Evolutionary conservation across 1,284 basidiomycete species (phyloP).

Genomic region (Apiotrichum gamsii): DNA sequence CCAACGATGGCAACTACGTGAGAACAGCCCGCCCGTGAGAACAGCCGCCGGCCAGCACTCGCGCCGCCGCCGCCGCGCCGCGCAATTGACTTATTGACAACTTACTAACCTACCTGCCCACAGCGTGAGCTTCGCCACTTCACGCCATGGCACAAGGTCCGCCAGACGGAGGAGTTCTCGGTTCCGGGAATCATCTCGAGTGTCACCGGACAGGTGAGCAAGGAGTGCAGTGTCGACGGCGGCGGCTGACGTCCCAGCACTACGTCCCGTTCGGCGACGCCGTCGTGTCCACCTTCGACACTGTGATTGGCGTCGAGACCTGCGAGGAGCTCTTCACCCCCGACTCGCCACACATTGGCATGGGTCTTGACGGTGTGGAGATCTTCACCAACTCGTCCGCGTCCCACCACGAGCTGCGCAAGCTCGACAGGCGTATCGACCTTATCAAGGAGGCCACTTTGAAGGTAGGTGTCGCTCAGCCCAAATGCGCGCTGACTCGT

Average conservation of each 20-base stretch:
- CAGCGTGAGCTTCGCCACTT: constrained; percentile 87
- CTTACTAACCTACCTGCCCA: neutral
- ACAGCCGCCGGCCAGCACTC: too few species aligned
- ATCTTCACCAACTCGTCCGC: constrained; percentile 98
- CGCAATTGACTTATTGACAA: neutral
- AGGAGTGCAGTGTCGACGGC: too few species aligned
- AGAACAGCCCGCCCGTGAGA: too few species aligned
- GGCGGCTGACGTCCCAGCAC: constrained; percentile 48
- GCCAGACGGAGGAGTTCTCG: constrained; percentile 80
- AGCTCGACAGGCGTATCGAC: constrained; percentile 83
- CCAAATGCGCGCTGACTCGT: neutral
- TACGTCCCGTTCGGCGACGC: constrained; percentile 95
- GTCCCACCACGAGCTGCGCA: constrained; percentile 94
- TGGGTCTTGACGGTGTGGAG: constrained; percentile 96
- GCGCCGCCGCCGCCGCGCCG: too few species aligned
- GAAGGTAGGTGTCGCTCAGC: constrained; percentile 56
- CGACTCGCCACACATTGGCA: constrained; percentile 90
- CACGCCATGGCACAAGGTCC: constrained; percentile 87
- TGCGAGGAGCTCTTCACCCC: constrained; percentile 98
- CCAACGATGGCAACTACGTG: constrained; percentile 93
- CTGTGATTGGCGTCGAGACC: constrained; percentile 89
- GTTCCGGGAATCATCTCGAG: constrained; percentile 79
- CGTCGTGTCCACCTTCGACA: constrained; percentile 86
- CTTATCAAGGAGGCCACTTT: constrained; percentile 94
- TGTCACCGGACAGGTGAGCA: constrained; percentile 75